These are phyloP conservation scores for Saccharomyces mikatae DNA, from an alignment of 805 yeast species.

Conservation along the genomic window DNA sequence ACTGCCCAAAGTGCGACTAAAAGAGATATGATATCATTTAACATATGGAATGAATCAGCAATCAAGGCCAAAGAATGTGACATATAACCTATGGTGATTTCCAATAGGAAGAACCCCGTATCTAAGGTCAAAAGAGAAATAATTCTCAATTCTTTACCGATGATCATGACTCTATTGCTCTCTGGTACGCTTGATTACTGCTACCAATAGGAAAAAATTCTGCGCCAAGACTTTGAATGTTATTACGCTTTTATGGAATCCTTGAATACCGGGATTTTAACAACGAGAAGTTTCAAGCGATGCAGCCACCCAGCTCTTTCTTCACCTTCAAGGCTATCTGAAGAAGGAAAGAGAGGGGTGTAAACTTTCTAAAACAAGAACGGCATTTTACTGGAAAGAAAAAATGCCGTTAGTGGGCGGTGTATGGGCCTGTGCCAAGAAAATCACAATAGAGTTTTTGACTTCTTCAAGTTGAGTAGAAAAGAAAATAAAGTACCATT, in stretches of 20 bases:
- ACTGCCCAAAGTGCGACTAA: constrained; percentile 96
- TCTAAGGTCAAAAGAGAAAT: constrained; percentile 65
- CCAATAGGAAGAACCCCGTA: constrained; percentile 75
- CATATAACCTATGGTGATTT: constrained; percentile 77
- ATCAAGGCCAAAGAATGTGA: constrained; percentile 90
- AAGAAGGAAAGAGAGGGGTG: not conserved
- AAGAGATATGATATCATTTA: constrained; percentile 85
- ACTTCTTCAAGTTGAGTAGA: not conserved
- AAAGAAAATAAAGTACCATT: no score
- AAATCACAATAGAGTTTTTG: not conserved
- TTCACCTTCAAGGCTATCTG: not conserved
- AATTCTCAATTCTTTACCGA: constrained; percentile 61
- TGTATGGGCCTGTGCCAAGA: not conserved
- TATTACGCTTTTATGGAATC: not conserved
- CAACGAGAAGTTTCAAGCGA: not conserved
- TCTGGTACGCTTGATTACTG: not conserved
- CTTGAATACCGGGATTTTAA: not conserved
- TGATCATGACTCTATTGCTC: not conserved
- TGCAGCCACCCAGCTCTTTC: not conserved
- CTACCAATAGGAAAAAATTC: not conserved
- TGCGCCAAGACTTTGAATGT: not conserved
- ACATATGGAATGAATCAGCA: constrained; percentile 97
- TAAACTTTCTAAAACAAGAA: not conserved
- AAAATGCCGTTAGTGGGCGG: not conserved
- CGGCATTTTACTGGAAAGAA: not conserved